Conservation (phyloP, 2,329 filamentous ascomycete species). For the Phoma herbarum region DNA sequence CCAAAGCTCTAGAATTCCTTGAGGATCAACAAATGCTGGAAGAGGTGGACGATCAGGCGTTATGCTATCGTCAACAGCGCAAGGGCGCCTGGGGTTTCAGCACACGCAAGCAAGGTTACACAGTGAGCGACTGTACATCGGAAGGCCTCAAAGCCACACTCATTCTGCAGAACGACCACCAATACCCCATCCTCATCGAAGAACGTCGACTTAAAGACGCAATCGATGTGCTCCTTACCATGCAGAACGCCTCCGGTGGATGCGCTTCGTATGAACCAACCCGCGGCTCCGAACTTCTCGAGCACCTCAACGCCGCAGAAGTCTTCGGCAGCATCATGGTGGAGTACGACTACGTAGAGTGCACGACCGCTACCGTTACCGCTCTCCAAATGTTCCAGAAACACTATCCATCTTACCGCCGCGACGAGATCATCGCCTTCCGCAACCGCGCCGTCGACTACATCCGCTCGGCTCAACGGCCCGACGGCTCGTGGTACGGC, state of each 20-base stretch:
- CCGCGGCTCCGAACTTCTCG: conserved; percentile 78
- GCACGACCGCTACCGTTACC: conserved; percentile 93
- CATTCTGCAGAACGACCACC: conserved; percentile 77
- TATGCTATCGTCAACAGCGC: conserved; percentile 86
- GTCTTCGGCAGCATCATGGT: conserved; percentile 98
- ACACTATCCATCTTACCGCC: conserved; percentile 82
- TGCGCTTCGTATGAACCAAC: conserved; percentile 90
- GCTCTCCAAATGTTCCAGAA: conserved; percentile 83
- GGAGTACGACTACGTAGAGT: conserved; percentile 97
- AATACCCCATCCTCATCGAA: conserved; percentile 76
- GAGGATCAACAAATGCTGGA: conserved; percentile 92
- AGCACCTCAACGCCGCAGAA: conserved; percentile 92
- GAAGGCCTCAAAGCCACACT: conserved; percentile 90
- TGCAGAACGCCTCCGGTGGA: conserved; percentile 87
- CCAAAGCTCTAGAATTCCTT: conserved; percentile 82
- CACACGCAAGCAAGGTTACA: conserved; percentile 90
- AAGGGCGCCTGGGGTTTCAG: conserved; percentile 98
- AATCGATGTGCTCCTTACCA: conserved; percentile 87
- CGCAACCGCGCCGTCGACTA: conserved; percentile 78
- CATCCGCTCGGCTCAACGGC: conserved; percentile 79
- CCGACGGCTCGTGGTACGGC: conserved; percentile 96
- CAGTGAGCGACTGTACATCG: conserved; percentile 92
- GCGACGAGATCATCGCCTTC: conserved; percentile 76
- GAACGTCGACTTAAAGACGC: conserved; percentile 84
- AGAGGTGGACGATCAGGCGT: conserved; percentile 77